Percentiles rank a stretch among this genome's conserved stretches.
These are phyloP conservation scores for Trametes sp. DNA, from an alignment of 1,284 basidiomycete species.

Conservation along the genomic window DNA sequence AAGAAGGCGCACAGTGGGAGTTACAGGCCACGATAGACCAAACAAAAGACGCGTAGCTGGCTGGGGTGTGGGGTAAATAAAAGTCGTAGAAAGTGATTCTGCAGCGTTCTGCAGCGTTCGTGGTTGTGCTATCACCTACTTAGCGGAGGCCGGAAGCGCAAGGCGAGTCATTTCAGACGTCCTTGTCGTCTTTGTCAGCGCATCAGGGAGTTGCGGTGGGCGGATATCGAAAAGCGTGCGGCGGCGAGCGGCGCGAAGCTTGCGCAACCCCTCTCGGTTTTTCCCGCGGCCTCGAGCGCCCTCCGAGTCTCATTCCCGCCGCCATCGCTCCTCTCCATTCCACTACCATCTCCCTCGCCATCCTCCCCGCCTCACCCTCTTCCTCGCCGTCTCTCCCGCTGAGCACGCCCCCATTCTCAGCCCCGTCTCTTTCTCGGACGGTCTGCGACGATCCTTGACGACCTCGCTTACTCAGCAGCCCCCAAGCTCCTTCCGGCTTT, in stretches of 20 bases:
- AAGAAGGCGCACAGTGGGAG: neutral
- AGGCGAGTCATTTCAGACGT: constrained; percentile 17
- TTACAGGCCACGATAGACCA: neutral
- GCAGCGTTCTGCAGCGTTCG: neutral
- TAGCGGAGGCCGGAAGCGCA: constrained; percentile 6
- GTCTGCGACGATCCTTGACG: constrained; percentile 3
- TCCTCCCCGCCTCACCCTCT: neutral
- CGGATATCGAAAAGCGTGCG: neutral
- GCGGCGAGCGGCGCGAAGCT: constrained; percentile 17
- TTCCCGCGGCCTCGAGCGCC: constrained; percentile 28
- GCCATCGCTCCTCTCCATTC: constrained; percentile 21
- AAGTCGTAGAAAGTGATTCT: neutral
- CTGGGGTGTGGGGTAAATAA: too few species aligned
- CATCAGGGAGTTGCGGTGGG: constrained; percentile 11
- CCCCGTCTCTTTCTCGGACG: constrained; percentile 7
- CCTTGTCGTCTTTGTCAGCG: constrained; percentile 29
- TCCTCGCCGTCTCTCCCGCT: constrained; percentile 9
- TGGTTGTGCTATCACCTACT: constrained; percentile 8
- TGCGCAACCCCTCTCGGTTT: constrained; percentile 29
- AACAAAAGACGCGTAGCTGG: neutral
- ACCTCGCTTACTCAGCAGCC: constrained; percentile 29
- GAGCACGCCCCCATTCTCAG: constrained; percentile 10
- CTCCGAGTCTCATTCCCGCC: constrained; percentile 32
- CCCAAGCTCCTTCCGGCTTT: constrained; percentile 27
- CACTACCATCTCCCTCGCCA: constrained; percentile 20